phyloP scores from a whole-genome alignment of 208 protist genomes.

The Leishmania lainsoni region DNA sequence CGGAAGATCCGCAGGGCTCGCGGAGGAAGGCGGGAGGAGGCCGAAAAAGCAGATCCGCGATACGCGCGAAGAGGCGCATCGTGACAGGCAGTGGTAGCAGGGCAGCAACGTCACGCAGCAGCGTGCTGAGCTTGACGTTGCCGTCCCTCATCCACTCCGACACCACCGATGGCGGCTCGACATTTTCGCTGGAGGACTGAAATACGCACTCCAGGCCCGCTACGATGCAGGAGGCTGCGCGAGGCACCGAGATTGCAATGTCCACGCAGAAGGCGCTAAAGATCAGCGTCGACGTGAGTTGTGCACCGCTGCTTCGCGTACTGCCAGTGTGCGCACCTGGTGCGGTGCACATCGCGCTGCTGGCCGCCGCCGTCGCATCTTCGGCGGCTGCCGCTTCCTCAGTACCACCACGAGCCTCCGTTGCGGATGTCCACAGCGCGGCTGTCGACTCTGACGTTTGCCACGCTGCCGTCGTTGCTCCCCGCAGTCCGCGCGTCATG shows the following conservation, averaged over 20 bases:
- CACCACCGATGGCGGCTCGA: not conserved
- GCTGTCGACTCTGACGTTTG: constrained; percentile 14
- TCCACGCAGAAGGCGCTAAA: constrained; percentile 41
- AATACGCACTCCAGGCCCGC: not conserved
- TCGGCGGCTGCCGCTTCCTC: constrained; percentile 1
- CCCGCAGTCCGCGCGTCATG: constrained; percentile 27
- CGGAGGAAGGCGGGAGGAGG: not conserved
- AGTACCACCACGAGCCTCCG: not conserved
- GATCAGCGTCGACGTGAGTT: constrained; percentile 25
- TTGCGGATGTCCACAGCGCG: constrained; percentile 8
- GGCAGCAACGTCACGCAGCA: constrained; percentile 9
- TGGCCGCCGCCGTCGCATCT: not conserved
- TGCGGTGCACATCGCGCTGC: not conserved
- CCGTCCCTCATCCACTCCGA: constrained; percentile 23
- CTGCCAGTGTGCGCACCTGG: not conserved
- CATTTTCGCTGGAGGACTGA: not conserved
- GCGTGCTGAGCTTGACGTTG: not conserved
- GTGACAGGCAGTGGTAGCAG: constrained; percentile 5
- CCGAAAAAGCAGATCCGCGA: constrained; percentile 11
- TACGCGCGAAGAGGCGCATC: constrained; percentile 9
- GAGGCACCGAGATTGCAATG: constrained; percentile 8
- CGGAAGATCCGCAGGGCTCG: not conserved
- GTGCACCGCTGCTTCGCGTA: constrained; percentile 19
- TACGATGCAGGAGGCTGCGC: constrained; percentile 8
- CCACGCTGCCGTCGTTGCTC: constrained; percentile 15